Percentiles rank a stretch among this genome's conserved stretches.
phyloP scores from a whole-genome alignment of 805 yeast species.

The Ogataea populi-albae region DNA sequence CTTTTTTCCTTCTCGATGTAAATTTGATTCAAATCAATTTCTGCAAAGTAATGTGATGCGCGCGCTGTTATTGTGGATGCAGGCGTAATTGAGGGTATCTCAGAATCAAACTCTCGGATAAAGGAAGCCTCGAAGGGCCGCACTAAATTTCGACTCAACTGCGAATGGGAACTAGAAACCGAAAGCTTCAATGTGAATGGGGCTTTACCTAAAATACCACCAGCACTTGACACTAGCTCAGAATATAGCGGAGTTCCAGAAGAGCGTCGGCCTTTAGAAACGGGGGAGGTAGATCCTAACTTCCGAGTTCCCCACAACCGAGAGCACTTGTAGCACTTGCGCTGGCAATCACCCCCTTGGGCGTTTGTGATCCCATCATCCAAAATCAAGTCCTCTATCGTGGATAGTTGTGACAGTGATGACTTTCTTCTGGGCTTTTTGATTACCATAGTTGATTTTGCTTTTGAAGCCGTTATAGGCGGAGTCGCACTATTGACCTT shows the following conservation, averaged over 20 bases:
- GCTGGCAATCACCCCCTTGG: not conserved
- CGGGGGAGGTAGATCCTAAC: not conserved
- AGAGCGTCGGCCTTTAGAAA: constrained; percentile 17
- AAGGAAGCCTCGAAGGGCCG: constrained; percentile 28
- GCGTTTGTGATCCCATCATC: not conserved
- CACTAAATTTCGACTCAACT: constrained; percentile 10
- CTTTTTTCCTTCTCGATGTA: constrained; percentile 21
- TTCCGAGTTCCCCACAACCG: not conserved
- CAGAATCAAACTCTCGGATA: constrained; percentile 7
- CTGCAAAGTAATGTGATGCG: constrained; percentile 33
- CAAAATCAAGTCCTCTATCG: constrained; percentile 13
- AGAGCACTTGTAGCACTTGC: constrained; percentile 9
- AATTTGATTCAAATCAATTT: constrained; percentile 27
- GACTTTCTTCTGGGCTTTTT: constrained; percentile 23
- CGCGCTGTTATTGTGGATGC: not conserved
- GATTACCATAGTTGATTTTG: constrained; percentile 4
- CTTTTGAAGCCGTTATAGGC: too few relatives aligned
- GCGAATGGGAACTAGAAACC: constrained; percentile 11
- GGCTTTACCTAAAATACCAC: constrained; percentile 10
- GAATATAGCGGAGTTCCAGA: constrained; percentile 25
- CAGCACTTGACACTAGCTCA: constrained; percentile 18
- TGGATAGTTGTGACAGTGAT: constrained; percentile 21
- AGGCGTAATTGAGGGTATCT: not conserved
- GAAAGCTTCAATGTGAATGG: constrained; percentile 30
- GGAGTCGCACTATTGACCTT: too few relatives aligned